These are phyloP conservation scores for Handroanthus guayacan DNA, from an alignment of 257 asterid species.

Conservation along the genomic window DNA sequence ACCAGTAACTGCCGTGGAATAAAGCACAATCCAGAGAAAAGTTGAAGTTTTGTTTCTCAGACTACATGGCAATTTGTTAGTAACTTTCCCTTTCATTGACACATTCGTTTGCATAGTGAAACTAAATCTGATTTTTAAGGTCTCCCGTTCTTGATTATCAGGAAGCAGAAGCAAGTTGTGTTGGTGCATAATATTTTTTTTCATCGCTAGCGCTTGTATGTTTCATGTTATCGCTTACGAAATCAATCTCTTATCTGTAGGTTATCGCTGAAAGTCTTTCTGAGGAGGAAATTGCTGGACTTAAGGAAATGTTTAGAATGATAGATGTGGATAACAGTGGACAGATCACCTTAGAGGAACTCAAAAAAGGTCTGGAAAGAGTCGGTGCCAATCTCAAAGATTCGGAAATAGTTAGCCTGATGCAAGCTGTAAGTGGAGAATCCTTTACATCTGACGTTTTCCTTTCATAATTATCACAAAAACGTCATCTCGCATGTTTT, in stretches of 20 bases:
- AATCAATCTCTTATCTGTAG: conserved; percentile 39
- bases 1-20: background rate
- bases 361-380: conserved; percentile 67
- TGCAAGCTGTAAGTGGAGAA: conserved; percentile 75
- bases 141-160: too few species aligned
- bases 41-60: too few species aligned
- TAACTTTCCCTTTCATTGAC: background rate
- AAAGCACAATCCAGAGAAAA: too few species aligned
- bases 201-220: background rate
- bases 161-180: too few species aligned
- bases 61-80: background rate
- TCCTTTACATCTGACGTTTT: background rate
- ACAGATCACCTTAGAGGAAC: conserved; percentile 76
- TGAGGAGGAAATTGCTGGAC: conserved; percentile 83
- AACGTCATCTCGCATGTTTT: too few species aligned
- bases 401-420: conserved; percentile 64
- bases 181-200: too few species aligned
- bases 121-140: too few species aligned
- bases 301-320: conserved; percentile 72
- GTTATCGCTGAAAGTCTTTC: conserved; percentile 81
- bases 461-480: background rate
- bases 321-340: conserved; percentile 82
- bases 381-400: conserved; percentile 75
- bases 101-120: too few species aligned
- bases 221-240: conserved; percentile 19